Conservation (phyloP, 2,329 filamentous ascomycete genomes). For the Neofusicoccum parvum region DNA sequence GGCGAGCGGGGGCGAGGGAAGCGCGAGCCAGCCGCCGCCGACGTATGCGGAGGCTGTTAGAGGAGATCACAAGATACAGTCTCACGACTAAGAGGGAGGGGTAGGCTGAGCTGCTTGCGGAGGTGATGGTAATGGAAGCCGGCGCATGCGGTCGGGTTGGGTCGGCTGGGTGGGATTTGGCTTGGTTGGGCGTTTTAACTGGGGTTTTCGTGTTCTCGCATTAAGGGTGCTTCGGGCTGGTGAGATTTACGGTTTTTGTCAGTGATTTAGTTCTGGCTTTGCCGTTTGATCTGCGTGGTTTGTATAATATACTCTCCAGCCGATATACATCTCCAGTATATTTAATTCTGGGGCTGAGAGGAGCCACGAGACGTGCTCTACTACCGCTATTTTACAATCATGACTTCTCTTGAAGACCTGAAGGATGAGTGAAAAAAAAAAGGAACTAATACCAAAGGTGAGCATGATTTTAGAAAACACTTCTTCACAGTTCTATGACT, state of each 20-base stretch:
- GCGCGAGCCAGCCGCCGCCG: constrained; percentile 63
- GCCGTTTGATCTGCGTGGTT: not conserved
- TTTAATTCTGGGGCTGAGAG: no score
- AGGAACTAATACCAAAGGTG: no score
- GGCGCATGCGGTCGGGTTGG: not conserved
- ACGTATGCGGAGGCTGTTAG: constrained; percentile 88
- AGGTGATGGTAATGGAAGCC: not conserved
- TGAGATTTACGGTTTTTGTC: not conserved
- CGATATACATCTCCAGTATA: no score
- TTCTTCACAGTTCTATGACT: no score
- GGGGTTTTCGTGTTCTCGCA: not conserved
- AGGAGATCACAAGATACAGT: constrained; percentile 88
- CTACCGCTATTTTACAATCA: no score
- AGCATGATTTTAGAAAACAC: no score
- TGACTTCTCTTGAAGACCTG: no score
- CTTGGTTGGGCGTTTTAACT: not conserved
- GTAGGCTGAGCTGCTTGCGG: not conserved
- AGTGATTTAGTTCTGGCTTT: not conserved
- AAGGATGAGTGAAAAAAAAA: no score
- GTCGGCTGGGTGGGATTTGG: not conserved
- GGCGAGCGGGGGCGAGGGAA: constrained; percentile 23
- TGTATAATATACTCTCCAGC: not conserved
- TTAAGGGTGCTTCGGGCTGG: not conserved
- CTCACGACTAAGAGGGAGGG: not conserved
- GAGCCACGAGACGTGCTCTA: no score